These are phyloP conservation scores for Gnomoniopsis sp. DNA, from an alignment of 2,329 filamentous ascomycete genomes.

Conservation along the genomic window DNA sequence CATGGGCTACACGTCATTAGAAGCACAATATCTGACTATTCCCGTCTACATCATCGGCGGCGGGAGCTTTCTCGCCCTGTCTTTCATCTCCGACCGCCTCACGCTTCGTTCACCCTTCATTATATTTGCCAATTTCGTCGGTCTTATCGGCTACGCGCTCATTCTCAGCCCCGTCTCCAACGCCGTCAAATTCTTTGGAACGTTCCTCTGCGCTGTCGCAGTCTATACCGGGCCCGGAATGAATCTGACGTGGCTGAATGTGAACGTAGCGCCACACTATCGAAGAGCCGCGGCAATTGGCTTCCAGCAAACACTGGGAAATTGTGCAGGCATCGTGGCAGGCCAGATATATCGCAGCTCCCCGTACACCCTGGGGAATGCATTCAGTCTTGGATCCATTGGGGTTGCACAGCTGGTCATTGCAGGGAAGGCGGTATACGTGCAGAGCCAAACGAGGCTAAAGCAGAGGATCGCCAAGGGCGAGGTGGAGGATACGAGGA, in stretches of 20 bases:
- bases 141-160: slow-evolving; percentile 46
- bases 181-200: slow-evolving; percentile 46
- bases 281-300: slow-evolving; percentile 43
- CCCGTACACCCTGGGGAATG: slow-evolving; percentile 31
- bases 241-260: slow-evolving; percentile 44
- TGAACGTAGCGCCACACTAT: slow-evolving; percentile 43
- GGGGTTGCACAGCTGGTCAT: slow-evolving; percentile 35
- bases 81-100: slow-evolving; percentile 43
- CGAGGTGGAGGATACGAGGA: slow-evolving; percentile 39
- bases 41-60: slow-evolving; percentile 53
- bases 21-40: slow-evolving; percentile 52
- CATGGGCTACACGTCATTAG: slow-evolving; percentile 48
- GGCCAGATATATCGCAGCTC: slow-evolving; percentile 33
- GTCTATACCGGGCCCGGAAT: slow-evolving; percentile 46
- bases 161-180: slow-evolving; percentile 45
- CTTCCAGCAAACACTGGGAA: slow-evolving; percentile 42
- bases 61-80: slow-evolving; percentile 39
- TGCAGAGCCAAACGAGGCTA: slow-evolving; percentile 35
- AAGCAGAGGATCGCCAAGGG: slow-evolving; percentile 38
- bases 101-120: slow-evolving; percentile 41
- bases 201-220: slow-evolving; percentile 44
- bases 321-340: slow-evolving; percentile 42
- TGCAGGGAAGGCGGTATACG: slow-evolving; percentile 37
- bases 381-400: slow-evolving; percentile 24
- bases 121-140: slow-evolving; percentile 51